Percentiles rank a stretch among this genome's conserved stretches.
Conservation (phyloP, 2,329 filamentous ascomycete species). For the Tolypocladium ovalisporum region DNA sequence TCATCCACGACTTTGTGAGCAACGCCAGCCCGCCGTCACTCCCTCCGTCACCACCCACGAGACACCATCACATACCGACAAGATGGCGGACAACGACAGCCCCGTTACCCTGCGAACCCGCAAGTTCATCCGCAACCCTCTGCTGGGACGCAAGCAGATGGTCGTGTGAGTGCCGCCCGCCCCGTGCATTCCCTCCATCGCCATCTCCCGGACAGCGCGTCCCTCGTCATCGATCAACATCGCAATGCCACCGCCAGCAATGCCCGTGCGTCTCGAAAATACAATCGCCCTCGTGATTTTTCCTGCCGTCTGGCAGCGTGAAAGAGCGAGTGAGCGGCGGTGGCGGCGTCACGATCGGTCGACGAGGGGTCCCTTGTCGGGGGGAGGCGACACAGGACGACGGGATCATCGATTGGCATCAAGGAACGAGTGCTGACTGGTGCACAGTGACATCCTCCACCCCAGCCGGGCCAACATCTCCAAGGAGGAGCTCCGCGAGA, state of each 20-base stretch:
- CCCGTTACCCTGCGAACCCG: constrained; percentile 86
- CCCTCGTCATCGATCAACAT: background rate
- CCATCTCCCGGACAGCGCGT: background rate
- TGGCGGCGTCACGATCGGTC: background rate
- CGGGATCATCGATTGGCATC: background rate
- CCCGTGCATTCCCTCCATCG: background rate
- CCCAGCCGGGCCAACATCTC: constrained; percentile 96
- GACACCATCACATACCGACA: constrained; percentile 40
- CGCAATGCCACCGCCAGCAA: background rate
- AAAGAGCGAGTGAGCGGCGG: background rate
- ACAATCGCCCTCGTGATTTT: background rate
- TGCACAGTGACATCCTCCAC: constrained; percentile 96
- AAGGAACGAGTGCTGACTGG: constrained; percentile 6
- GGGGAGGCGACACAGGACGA: background rate
- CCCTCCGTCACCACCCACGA: constrained; percentile 18
- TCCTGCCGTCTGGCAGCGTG: background rate
- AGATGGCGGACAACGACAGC: constrained; percentile 76
- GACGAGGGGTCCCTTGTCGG: background rate
- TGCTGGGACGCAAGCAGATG: constrained; percentile 98
- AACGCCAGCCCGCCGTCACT: constrained; percentile 17
- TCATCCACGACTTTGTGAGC: constrained; percentile 18
- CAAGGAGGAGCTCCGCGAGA: constrained; percentile 95
- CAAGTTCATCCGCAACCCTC: constrained; percentile 99
- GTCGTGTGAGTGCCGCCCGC: constrained; percentile 70
- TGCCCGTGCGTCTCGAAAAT: background rate